These are phyloP conservation scores for Venturia oleaginea DNA, from an alignment of 2,329 filamentous ascomycete genomes.

Conservation along the genomic window DNA sequence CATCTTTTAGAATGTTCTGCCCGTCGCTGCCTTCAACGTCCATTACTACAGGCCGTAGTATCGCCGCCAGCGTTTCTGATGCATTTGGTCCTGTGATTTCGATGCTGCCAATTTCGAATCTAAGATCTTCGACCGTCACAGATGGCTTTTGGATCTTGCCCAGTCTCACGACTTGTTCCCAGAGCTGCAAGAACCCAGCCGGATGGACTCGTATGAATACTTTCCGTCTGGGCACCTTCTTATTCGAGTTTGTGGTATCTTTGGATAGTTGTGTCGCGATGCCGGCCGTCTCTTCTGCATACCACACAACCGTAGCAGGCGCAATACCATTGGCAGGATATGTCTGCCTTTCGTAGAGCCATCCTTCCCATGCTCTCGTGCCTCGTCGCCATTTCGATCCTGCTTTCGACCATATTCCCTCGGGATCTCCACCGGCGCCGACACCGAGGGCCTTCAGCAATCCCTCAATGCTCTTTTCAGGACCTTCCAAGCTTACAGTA, in stretches of 20 bases:
- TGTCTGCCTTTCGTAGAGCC: slow-evolving; percentile 48
- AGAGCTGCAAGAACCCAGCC: slow-evolving; percentile 63
- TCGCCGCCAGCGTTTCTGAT: slow-evolving; percentile 55
- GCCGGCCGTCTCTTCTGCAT: slow-evolving; percentile 32
- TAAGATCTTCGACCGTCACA: slow-evolving; percentile 57
- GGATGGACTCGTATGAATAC: slow-evolving; percentile 74
- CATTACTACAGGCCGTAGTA: background rate
- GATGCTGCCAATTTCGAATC: slow-evolving; percentile 65
- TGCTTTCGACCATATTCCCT: slow-evolving; percentile 52
- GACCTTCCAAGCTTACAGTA: slow-evolving; percentile 70
- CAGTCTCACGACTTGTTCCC: slow-evolving; percentile 51
- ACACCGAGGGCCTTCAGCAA: slow-evolving; percentile 60
- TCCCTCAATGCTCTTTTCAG: slow-evolving; percentile 51
- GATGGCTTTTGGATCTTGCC: slow-evolving; percentile 52
- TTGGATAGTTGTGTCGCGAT: slow-evolving; percentile 18
- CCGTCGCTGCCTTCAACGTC: background rate
- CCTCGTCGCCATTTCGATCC: slow-evolving; percentile 64
- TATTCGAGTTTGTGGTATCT: slow-evolving; percentile 20
- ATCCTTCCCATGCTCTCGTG: slow-evolving; percentile 47
- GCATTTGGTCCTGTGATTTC: slow-evolving; percentile 64
- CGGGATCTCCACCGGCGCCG: slow-evolving; percentile 34
- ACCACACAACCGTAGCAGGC: slow-evolving; percentile 69
- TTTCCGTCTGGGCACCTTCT: slow-evolving; percentile 36
- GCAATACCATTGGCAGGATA: slow-evolving; percentile 51
- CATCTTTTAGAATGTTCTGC: background rate